Evolutionary conservation across 257 asterid species (phyloP).

Genomic region (Forsythia suspensa): DNA sequence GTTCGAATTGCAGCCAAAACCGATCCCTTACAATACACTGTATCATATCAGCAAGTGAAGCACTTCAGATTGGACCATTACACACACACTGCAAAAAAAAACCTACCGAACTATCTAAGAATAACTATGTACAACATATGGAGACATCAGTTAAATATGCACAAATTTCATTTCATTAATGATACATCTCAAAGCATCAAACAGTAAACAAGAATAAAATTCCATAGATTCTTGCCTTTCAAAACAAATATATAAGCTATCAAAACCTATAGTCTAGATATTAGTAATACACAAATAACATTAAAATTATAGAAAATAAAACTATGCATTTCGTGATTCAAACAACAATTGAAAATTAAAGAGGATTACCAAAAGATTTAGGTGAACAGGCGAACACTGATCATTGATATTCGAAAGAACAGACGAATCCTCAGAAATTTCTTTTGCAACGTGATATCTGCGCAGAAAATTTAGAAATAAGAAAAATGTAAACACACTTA

Average conservation of each 20-base stretch:
- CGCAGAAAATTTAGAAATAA: conserved; percentile 20
- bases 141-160: not conserved
- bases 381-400: conserved; percentile 80
- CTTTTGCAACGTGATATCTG: conserved; percentile 73
- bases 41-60: conserved; percentile 12
- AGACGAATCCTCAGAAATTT: conserved; percentile 45
- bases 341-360: not conserved
- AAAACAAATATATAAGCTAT: not conserved
- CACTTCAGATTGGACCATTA: conserved; percentile 10
- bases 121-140: not conserved
- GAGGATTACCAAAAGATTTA: conserved; percentile 85
- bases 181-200: not conserved
- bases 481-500: not conserved
- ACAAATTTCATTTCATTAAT: not conserved
- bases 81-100: not conserved
- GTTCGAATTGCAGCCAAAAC: not conserved
- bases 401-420: conserved; percentile 55
- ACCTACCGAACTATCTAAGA: conserved; percentile 10
- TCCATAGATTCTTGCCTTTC: not conserved
- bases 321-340: not conserved
- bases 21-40: not conserved
- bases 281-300: not conserved
- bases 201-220: not conserved
- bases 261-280: not conserved
- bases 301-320: too few species aligned